Percentiles rank a stretch among this genome's conserved stretches.
Evolutionary conservation across 495 filamentous ascomycete genomes (phyloP).

Genomic region (Clohesyomyces aquaticus): DNA sequence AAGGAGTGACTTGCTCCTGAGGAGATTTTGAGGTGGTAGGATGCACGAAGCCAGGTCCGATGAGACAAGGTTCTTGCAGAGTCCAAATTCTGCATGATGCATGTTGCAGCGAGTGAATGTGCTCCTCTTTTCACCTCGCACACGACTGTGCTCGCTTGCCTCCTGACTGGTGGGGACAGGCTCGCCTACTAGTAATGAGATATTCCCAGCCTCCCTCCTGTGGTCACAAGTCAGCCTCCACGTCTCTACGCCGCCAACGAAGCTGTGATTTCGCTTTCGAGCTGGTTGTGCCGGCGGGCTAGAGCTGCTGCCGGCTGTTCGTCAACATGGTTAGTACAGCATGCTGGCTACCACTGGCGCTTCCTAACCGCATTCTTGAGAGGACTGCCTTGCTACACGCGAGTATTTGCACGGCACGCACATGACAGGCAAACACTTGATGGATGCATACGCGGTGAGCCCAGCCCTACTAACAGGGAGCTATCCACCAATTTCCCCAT

Average conservation of each 20-base stretch:
- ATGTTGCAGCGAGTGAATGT: constrained; percentile 18
- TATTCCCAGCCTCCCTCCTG: constrained; percentile 15
- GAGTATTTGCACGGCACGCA: constrained; percentile 19
- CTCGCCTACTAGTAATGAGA: background rate
- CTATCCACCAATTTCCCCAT: constrained; percentile 30
- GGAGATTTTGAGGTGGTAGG: background rate
- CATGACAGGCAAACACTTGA: constrained; percentile 33
- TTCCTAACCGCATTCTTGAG: background rate
- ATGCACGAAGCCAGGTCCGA: background rate
- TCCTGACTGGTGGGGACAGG: background rate
- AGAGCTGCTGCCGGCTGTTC: too few species aligned
- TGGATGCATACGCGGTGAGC: constrained; percentile 30
- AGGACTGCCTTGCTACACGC: background rate
- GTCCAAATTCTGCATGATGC: constrained; percentile 19
- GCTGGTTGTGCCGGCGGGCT: too few species aligned
- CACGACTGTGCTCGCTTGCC: background rate
- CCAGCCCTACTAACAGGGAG: constrained; percentile 7
- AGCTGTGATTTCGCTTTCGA: background rate
- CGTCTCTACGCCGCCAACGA: constrained; percentile 8
- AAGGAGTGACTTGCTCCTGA: background rate
- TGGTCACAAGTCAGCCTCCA: constrained; percentile 11
- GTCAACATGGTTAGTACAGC: too few species aligned
- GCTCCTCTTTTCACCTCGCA: constrained; percentile 9
- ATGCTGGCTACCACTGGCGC: too few species aligned
- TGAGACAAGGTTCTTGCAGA: constrained; percentile 25